phyloP scores from a whole-genome alignment of 2,329 filamentous ascomycete species.

The Venturia asperata region DNA sequence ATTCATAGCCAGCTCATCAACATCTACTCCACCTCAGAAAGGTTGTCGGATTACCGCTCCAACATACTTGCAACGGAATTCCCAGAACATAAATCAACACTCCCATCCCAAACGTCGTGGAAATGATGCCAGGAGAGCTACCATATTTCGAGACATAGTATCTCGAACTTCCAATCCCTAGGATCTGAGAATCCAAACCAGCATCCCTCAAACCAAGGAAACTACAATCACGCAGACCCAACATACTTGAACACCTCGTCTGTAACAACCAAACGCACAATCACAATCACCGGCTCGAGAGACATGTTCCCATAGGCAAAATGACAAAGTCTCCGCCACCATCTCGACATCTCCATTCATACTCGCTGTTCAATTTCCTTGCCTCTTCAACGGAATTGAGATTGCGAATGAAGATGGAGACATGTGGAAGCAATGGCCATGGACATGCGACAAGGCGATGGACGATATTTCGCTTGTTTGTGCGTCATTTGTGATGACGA shows the following conservation, averaged over 20 bases:
- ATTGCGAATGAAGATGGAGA: neutral
- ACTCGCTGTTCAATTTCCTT: neutral
- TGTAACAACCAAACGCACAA: neutral
- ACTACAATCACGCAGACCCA: neutral
- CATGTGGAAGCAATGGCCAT: neutral
- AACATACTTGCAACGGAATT: neutral
- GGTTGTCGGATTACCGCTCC: neutral
- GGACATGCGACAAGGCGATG: neutral
- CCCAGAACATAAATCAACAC: neutral
- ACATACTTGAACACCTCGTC: neutral
- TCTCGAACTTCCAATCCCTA: neutral
- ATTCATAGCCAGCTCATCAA: neutral
- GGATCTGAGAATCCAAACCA: neutral
- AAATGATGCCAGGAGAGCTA: neutral
- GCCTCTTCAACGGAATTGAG: neutral
- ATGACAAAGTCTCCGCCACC: neutral
- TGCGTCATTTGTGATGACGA: too few relatives aligned
- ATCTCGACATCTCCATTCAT: neutral
- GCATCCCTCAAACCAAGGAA: neutral
- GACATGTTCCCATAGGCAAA: neutral
- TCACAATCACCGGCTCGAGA: neutral
- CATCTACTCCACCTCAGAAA: neutral
- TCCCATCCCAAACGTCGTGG: neutral
- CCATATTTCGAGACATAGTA: neutral
- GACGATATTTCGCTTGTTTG: neutral